Conservation (phyloP, 345 rosid genomes). For the Odontarrhena argentea region DNA sequence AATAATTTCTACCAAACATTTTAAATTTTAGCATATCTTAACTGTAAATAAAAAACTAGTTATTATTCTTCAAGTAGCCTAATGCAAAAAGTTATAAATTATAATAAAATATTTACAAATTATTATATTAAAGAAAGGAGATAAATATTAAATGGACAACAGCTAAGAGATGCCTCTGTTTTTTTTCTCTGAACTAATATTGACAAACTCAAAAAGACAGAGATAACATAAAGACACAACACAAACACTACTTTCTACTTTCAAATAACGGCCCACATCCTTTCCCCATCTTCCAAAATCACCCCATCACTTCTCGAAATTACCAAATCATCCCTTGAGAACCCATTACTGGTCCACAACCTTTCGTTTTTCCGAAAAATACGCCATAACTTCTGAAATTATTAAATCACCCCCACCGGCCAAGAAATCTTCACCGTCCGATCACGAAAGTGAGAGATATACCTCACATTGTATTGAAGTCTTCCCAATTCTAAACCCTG, state of each 20-base stretch:
- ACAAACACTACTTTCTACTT: constrained; percentile 18
- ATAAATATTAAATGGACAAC: constrained; percentile 42
- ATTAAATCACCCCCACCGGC: constrained; percentile 11
- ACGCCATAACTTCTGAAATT: constrained; percentile 3
- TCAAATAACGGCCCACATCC: constrained; percentile 28
- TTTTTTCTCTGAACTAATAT: constrained; percentile 41
- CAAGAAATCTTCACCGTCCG: not conserved
- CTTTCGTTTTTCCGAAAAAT: not conserved
- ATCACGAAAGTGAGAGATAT: constrained; percentile 52
- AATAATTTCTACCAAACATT: not conserved
- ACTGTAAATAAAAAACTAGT: not conserved
- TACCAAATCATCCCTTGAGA: not conserved
- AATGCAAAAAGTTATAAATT: not conserved
- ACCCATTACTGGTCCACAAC: not conserved
- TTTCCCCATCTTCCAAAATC: not conserved
- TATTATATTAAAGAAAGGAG: constrained; percentile 10
- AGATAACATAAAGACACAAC: constrained; percentile 9
- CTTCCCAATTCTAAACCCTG: constrained; percentile 88
- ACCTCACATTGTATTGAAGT: constrained; percentile 78
- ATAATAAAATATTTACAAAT: constrained; percentile 39
- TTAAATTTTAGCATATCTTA: not conserved
- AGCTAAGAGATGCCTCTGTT: constrained; percentile 42
- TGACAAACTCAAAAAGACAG: constrained; percentile 36
- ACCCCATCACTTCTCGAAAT: not conserved
- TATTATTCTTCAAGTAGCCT: not conserved